phyloP scores from a whole-genome alignment of 768 basidiomycete genomes.

The Leccinum longicurvipes region DNA sequence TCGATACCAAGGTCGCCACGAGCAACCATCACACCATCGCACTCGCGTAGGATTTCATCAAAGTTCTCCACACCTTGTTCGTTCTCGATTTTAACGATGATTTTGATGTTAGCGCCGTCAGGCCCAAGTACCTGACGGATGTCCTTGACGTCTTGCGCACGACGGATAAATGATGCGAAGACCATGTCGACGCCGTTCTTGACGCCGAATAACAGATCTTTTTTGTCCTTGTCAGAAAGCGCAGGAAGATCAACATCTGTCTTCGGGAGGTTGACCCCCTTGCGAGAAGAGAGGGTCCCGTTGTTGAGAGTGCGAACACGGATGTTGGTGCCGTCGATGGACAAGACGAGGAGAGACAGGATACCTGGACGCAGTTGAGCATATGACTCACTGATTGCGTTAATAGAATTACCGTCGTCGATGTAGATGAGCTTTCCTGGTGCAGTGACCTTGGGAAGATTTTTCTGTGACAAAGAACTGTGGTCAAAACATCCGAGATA shows the following conservation, averaged over 20 bases:
- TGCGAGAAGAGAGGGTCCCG: slow-evolving; percentile 90
- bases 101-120: slow-evolving; percentile 94
- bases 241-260: slow-evolving; percentile 97
- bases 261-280: slow-evolving; percentile 99
- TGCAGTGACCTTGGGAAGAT: slow-evolving; percentile 92
- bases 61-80: slow-evolving; percentile 99
- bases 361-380: slow-evolving; percentile 46
- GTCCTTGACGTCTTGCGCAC: slow-evolving; percentile 89
- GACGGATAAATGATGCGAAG: slow-evolving; percentile 98
- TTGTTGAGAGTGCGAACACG: slow-evolving; percentile 87
- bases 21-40: slow-evolving; percentile 99
- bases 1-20: slow-evolving; percentile 99
- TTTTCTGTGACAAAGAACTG: slow-evolving; percentile 47
- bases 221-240: slow-evolving; percentile 97
- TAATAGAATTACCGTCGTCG: slow-evolving; percentile 71
- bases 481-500: slow-evolving; percentile 1
- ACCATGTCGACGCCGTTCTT: slow-evolving; percentile 99
- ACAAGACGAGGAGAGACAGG: slow-evolving; percentile 87
- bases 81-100: slow-evolving; percentile 99
- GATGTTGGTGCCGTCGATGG: slow-evolving; percentile 78
- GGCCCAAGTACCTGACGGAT: slow-evolving; percentile 93
- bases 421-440: slow-evolving; percentile 98
- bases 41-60: slow-evolving; percentile 93
- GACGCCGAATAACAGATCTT: slow-evolving; percentile 90
- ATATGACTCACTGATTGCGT: background rate